Evolutionary conservation across 1,284 basidiomycete genomes (phyloP), one percentile per base, ranked within the genome.

Genomic region (Leccinum colubrinum): DNA sequence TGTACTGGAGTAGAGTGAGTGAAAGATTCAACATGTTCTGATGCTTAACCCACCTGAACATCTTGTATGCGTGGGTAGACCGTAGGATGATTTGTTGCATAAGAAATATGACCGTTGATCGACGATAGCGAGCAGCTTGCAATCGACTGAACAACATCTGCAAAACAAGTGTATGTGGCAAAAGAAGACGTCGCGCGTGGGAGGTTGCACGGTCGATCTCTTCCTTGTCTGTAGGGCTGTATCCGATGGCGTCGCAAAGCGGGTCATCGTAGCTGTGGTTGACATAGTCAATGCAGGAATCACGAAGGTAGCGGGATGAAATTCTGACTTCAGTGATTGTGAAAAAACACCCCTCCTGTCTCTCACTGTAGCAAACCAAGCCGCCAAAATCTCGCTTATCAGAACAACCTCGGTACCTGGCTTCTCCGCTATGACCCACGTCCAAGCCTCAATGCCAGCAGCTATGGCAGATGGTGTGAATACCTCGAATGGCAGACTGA

Each of bases 371-470:
- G 85, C 83, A 48, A 88, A 83, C 97, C 97, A 99, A 4, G 92
- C 91, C 7, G 90, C 85, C 33, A 94, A 80, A 60, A 99, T 86
- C 71, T 98, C 95, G 11, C 87, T 82, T 82, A 98, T 91, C 30
- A 98, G 76, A 6, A 83, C 83, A 77, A 88, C 74, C 68, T 86
- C 85, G 9, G 91, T 81, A 60, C 87, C 84, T 1, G 94, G 90
- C 60, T 93, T 87, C 71, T 96, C 93, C 15, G 93, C 88, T 56
- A 98, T 93, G 0, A 98, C 82, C 97, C 96, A 98, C 2, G 93
- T 94, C 97, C 97, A 99, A 4, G 94, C 91, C 73, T 98, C 95
- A 56, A 95, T 90, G 1, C 94, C 96, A 1, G 92, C 86, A 8
- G 91, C 84, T 62, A 98, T 86, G 1, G 95, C 86, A 4, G 91